Percentiles rank a stretch among this genome's conserved stretches.
These are phyloP conservation scores for Murraya koenigii DNA, from an alignment of 345 rosid species.

Conservation along the genomic window DNA sequence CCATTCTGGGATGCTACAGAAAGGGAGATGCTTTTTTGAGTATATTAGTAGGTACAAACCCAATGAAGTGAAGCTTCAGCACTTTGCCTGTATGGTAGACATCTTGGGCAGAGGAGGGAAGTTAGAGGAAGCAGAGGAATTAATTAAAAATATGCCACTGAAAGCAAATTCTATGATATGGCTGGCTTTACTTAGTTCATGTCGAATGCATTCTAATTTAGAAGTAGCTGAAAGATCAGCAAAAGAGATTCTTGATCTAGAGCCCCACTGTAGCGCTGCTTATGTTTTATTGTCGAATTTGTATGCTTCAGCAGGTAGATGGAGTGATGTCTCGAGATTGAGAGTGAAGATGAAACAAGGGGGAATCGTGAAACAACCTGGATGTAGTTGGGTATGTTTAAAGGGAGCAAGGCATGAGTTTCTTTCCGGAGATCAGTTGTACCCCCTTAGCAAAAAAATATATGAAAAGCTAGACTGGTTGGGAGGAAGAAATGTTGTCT, in stretches of 20 bases:
- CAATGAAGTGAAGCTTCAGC: conserved; percentile 42
- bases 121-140: conserved; percentile 61
- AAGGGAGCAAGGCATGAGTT: conserved; percentile 54
- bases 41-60: conserved; percentile 37
- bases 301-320: conserved; percentile 62
- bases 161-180: conserved; percentile 55
- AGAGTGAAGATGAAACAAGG: conserved; percentile 56
- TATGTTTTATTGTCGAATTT: conserved; percentile 62
- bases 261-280: conserved; percentile 54
- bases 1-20: conserved; percentile 60
- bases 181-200: conserved; percentile 76
- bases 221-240: conserved; percentile 67
- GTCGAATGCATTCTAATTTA: conserved; percentile 53
- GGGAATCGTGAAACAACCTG: conserved; percentile 52
- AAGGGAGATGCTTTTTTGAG: conserved; percentile 54
- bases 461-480: conserved; percentile 57
- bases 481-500: conserved; percentile 58
- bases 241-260: conserved; percentile 37
- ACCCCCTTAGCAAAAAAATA: conserved; percentile 37
- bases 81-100: conserved; percentile 73
- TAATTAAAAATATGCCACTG: conserved; percentile 45
- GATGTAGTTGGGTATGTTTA: conserved; percentile 61
- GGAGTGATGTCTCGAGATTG: conserved; percentile 55
- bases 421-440: conserved; percentile 54
- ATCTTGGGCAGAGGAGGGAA: conserved; percentile 65